These are phyloP conservation scores for Scedosporium dehoogii DNA, from an alignment of 2,329 filamentous ascomycete species.

Conservation along the genomic window DNA sequence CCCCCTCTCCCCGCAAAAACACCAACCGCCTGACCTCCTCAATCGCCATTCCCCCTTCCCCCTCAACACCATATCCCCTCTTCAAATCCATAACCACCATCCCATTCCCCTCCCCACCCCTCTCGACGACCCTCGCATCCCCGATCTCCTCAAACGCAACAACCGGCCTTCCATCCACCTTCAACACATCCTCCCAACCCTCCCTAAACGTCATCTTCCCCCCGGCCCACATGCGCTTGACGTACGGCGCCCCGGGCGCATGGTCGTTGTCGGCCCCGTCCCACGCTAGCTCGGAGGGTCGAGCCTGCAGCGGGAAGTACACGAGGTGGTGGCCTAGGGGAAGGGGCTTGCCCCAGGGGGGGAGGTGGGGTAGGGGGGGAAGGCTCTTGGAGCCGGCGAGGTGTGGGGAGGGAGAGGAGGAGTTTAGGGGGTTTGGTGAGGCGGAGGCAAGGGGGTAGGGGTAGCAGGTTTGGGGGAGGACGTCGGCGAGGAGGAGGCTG, in stretches of 20 bases:
- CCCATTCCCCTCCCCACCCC: conserved; percentile 18
- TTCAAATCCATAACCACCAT: conserved; percentile 43
- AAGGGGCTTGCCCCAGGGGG: conserved; percentile 20
- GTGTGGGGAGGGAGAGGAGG: conserved; percentile 7
- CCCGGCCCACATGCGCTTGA: conserved; percentile 80
- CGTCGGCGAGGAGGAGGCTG: conserved; percentile 47
- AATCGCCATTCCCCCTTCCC: conserved; percentile 21
- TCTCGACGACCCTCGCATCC: conserved; percentile 24
- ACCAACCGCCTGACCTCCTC: conserved; percentile 41
- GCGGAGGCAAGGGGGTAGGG: conserved; percentile 10
- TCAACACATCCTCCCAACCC: conserved; percentile 19
- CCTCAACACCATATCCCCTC: conserved; percentile 30
- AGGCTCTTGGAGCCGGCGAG: conserved; percentile 13
- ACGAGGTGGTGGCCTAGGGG: conserved; percentile 71
- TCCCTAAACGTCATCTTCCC: conserved; percentile 53
- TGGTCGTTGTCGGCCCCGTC: conserved; percentile 83
- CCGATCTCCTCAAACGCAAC: conserved; percentile 37
- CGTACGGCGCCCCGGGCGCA: conserved; percentile 57
- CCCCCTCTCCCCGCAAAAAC: conserved; percentile 29
- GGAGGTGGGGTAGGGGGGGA: not conserved
- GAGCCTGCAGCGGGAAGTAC: conserved; percentile 69
- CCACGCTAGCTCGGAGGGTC: conserved; percentile 51
- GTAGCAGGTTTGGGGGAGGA: conserved; percentile 27
- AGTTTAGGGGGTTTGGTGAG: conserved; percentile 7
- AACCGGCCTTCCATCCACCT: conserved; percentile 27